phyloP scores from a whole-genome alignment of 805 yeast genomes.

The Starmera quercuum region DNA sequence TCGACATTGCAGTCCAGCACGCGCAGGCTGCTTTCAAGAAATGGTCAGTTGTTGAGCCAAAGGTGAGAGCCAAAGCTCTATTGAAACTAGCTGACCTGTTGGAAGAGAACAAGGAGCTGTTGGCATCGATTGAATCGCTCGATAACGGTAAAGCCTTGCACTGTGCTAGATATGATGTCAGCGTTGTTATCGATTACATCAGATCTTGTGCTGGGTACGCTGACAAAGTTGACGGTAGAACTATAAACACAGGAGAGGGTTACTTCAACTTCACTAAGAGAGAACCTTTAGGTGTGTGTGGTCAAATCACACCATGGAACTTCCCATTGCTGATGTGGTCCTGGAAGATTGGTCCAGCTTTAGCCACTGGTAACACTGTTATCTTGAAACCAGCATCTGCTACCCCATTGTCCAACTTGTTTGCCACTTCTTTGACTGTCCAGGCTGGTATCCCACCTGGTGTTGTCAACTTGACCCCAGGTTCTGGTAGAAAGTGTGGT shows the following conservation, averaged over 20 bases:
- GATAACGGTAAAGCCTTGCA: slow-evolving; percentile 47
- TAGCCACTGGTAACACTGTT: slow-evolving; percentile 59
- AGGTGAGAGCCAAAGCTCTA: slow-evolving; percentile 32
- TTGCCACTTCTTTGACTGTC: slow-evolving; percentile 41
- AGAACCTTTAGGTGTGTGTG: slow-evolving; percentile 67
- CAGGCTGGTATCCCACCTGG: slow-evolving; percentile 62
- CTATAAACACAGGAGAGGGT: slow-evolving; percentile 40
- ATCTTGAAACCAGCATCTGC: slow-evolving; percentile 59
- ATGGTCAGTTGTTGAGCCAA: slow-evolving; percentile 42
- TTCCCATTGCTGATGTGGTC: slow-evolving; percentile 63
- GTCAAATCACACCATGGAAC: slow-evolving; percentile 68
- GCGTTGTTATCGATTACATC: slow-evolving; percentile 36
- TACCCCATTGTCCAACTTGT: slow-evolving; percentile 61
- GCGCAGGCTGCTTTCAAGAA: slow-evolving; percentile 59
- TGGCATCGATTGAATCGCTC: slow-evolving; percentile 42
- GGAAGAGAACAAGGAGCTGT: slow-evolving; percentile 38
- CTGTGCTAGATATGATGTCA: slow-evolving; percentile 42
- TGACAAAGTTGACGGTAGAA: slow-evolving; percentile 41
- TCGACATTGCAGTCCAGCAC: slow-evolving; percentile 48
- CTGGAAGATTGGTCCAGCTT: slow-evolving; percentile 64
- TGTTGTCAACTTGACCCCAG: slow-evolving; percentile 55
- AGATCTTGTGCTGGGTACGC: slow-evolving; percentile 49
- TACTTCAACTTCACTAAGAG: slow-evolving; percentile 48
- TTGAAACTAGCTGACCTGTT: slow-evolving; percentile 41
- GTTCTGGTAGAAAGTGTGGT: slow-evolving; percentile 56